phyloP scores from a whole-genome alignment of 2,329 filamentous ascomycete species.

The Paradendryphiella salina region DNA sequence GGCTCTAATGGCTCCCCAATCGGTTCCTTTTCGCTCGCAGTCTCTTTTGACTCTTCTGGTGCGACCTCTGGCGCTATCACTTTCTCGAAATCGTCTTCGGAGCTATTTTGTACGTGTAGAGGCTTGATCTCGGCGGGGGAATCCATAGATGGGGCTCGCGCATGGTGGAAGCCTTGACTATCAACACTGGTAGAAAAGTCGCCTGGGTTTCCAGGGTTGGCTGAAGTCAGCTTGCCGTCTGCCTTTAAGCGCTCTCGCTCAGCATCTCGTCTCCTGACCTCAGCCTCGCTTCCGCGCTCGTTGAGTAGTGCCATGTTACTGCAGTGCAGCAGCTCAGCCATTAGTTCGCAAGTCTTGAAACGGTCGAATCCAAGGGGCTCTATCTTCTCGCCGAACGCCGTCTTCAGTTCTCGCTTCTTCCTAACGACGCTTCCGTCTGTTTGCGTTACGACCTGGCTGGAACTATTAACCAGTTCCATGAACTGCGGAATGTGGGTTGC shows the following conservation, averaged over 20 bases:
- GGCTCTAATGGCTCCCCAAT: slow-evolving; percentile 44
- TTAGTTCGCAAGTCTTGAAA: slow-evolving; percentile 98
- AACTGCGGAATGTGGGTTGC: slow-evolving; percentile 91
- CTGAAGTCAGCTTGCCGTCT: slow-evolving; percentile 72
- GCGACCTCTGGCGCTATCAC: slow-evolving; percentile 71
- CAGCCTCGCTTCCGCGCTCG: slow-evolving; percentile 83
- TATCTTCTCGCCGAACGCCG: slow-evolving; percentile 87
- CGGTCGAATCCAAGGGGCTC: slow-evolving; percentile 95
- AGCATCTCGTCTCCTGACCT: slow-evolving; percentile 76
- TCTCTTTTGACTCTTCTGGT: slow-evolving; percentile 61
- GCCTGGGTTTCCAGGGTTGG: slow-evolving; percentile 60
- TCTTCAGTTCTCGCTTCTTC: slow-evolving; percentile 73
- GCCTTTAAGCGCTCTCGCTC: slow-evolving; percentile 79
- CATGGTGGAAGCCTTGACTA: slow-evolving; percentile 57
- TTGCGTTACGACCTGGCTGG: slow-evolving; percentile 61
- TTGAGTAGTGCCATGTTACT: slow-evolving; percentile 98
- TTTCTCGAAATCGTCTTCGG: slow-evolving; percentile 93
- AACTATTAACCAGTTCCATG: slow-evolving; percentile 84
- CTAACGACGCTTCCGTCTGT: slow-evolving; percentile 62
- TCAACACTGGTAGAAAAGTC: slow-evolving; percentile 58
- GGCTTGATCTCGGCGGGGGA: slow-evolving; percentile 69
- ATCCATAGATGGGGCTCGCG: slow-evolving; percentile 52
- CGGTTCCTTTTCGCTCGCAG: slow-evolving; percentile 56
- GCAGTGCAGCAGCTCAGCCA: slow-evolving; percentile 96
- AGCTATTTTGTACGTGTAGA: slow-evolving; percentile 77